Conservation (phyloP, 2,329 filamentous ascomycete species). For the Neoascochyta sp. region DNA sequence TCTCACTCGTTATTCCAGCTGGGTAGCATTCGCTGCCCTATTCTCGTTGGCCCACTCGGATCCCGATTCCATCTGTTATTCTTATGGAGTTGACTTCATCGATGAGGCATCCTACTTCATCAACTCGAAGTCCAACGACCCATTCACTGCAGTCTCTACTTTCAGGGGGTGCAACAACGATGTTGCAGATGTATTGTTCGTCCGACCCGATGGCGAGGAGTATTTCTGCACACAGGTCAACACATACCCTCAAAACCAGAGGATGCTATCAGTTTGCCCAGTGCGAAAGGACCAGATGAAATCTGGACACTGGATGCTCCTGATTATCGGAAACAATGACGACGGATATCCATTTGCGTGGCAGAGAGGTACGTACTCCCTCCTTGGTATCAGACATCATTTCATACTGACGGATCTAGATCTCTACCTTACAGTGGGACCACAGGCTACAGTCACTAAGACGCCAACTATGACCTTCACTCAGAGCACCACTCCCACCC, state of each 20-base stretch:
- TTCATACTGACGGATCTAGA: constrained; percentile 17
- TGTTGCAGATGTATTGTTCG: constrained; percentile 42
- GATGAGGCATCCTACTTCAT: constrained; percentile 46
- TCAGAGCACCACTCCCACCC: constrained; percentile 26
- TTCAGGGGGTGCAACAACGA: constrained; percentile 45
- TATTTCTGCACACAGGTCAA: constrained; percentile 41
- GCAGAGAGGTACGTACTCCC: constrained; percentile 40
- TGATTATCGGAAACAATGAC: constrained; percentile 47
- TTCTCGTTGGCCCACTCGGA: constrained; percentile 23
- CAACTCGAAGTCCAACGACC: constrained; percentile 40
- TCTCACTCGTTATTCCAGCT: constrained; percentile 21
- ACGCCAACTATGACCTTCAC: constrained; percentile 35
- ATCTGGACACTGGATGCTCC: constrained; percentile 45
- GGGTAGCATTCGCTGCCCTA: constrained; percentile 22
- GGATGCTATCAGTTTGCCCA: constrained; percentile 43
- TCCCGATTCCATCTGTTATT: constrained; percentile 30
- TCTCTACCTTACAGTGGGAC: constrained; percentile 31
- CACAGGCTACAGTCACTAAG: constrained; percentile 29
- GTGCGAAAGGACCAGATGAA: constrained; percentile 43
- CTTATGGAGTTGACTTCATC: constrained; percentile 44
- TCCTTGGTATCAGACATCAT: constrained; percentile 3
- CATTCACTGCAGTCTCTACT: constrained; percentile 44
- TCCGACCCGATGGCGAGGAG: constrained; percentile 42
- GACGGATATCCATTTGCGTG: constrained; percentile 45
- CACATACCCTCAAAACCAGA: constrained; percentile 39